These are phyloP conservation scores for Helminthosporium solani DNA, from an alignment of 2,329 filamentous ascomycete species.

Conservation along the genomic window DNA sequence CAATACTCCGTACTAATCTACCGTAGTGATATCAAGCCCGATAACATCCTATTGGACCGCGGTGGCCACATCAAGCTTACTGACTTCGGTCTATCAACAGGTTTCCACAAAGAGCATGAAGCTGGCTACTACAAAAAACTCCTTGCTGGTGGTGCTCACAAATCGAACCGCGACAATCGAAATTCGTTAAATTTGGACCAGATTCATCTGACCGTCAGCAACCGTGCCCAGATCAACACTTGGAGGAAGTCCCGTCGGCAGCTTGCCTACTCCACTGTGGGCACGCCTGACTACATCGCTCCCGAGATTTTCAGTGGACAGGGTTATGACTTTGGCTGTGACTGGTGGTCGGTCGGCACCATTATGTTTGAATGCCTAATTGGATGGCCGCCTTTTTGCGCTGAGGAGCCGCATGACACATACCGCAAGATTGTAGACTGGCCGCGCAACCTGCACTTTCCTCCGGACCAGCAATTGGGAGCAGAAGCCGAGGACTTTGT, in stretches of 20 bases:
- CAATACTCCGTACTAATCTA: slow-evolving; percentile 22
- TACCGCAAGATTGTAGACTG: slow-evolving; percentile 99
- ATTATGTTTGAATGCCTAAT: slow-evolving; percentile 99
- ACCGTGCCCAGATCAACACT: slow-evolving; percentile 96
- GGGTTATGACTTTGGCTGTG: slow-evolving; percentile 94
- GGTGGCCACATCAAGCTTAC: slow-evolving; percentile 98
- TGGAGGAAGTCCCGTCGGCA: slow-evolving; percentile 94
- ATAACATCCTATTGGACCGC: slow-evolving; percentile 94
- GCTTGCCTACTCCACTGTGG: slow-evolving; percentile 97
- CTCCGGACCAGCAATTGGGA: slow-evolving; percentile 87
- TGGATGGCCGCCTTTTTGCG: slow-evolving; percentile 98
- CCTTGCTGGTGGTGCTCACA: slow-evolving; percentile 65
- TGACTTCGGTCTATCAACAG: slow-evolving; percentile 95
- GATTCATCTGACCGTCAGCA: slow-evolving; percentile 97
- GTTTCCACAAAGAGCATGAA: slow-evolving; percentile 96
- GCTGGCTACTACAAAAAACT: slow-evolving; percentile 98
- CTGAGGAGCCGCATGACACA: slow-evolving; percentile 94
- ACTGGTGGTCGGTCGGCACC: slow-evolving; percentile 98
- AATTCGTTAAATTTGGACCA: slow-evolving; percentile 96
- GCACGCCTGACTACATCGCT: slow-evolving; percentile 97
- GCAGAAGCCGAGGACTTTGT: slow-evolving; percentile 90
- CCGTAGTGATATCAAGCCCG: slow-evolving; percentile 91
- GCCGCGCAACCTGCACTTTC: slow-evolving; percentile 93
- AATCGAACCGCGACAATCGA: slow-evolving; percentile 62
- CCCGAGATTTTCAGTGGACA: slow-evolving; percentile 97